Evolutionary conservation across 2,329 filamentous ascomycete species (phyloP), one percentile per base, ranked within the genome.

Genomic region (Ramularia collo-cygni): DNA sequence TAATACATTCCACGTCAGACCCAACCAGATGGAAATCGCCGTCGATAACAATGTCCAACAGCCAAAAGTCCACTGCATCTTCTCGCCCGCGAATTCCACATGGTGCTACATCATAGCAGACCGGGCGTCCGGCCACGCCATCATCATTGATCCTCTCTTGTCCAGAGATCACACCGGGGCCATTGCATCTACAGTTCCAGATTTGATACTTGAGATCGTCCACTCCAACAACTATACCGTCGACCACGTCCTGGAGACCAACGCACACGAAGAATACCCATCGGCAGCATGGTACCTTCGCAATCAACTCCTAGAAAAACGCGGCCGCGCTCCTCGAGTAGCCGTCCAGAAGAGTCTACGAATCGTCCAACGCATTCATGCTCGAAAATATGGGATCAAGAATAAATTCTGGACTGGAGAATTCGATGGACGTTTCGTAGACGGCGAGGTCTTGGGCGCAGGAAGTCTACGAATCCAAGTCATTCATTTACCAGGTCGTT

Each of bases 31-130:
- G n/a, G n/a, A n/a, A n/a, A n/a, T n/a, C n/a, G n/a, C n/a, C n/a
- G 10, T 16, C 29, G 12, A 16, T 16, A 31, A 31, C 29, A 14
- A 4, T 8, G 3, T 6, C 17, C 14, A 31, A 13, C 4, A 54
- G 35, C 58, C 60, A 10, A 43, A 43, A 5, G 44, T 62, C 8
- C 53, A 60, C 43, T 51, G 47, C n/a, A 26, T 57, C 4, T 66
- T 55, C 44, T 69, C 72, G 41, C 31, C 46, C 0, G 51, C 46
- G 5, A 72, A 77, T 0, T 65, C 64, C 6, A 77, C 75, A 8
- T 80, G 73, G 72, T 77, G 81, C 52, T 79, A 78, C 44, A 48
- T 81, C 0, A 69, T 82, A 1, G 72, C 68, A 0, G 76, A 81
- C 44, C 68, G 74, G 0, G 42, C 53, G 0, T 75, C 73, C 0